These are phyloP conservation scores for Xylaria sp. DNA, from an alignment of 2,329 filamentous ascomycete species.

Conservation along the genomic window DNA sequence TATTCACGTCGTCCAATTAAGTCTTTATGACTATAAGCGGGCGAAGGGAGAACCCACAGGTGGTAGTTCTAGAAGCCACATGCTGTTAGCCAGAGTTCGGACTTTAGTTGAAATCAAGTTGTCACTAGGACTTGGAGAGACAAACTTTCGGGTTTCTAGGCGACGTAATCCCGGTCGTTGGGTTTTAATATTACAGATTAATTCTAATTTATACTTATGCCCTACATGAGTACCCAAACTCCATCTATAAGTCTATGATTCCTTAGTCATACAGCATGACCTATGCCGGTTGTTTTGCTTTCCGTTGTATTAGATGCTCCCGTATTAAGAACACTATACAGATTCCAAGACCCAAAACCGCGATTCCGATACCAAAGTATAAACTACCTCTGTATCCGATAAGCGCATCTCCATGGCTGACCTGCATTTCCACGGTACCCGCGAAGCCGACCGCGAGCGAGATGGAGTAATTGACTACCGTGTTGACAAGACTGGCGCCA, in stretches of 20 bases:
- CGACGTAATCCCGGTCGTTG: background rate
- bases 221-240: background rate
- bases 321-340: conserved; percentile 42
- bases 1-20: background rate
- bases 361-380: conserved; percentile 45
- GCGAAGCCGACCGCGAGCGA: conserved; percentile 65
- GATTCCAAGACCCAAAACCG: conserved; percentile 39
- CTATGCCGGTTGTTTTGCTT: background rate
- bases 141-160: background rate
- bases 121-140: too few species aligned
- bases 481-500: conserved; percentile 61
- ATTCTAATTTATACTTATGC: background rate
- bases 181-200: background rate
- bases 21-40: too few species aligned
- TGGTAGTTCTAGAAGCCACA: too few species aligned
- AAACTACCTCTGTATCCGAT: conserved; percentile 44
- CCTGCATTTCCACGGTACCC: conserved; percentile 54
- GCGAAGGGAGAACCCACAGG: too few species aligned
- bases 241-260: conserved; percentile 7
- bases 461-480: conserved; percentile 68
- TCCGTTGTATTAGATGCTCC: conserved; percentile 29
- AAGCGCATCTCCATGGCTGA: conserved; percentile 44
- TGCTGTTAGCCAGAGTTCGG: too few species aligned
- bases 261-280: background rate
- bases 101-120: too few species aligned